These are phyloP conservation scores for Posidonia oceanica DNA, from an alignment of 116 monocot genomes.

Conservation along the genomic window DNA sequence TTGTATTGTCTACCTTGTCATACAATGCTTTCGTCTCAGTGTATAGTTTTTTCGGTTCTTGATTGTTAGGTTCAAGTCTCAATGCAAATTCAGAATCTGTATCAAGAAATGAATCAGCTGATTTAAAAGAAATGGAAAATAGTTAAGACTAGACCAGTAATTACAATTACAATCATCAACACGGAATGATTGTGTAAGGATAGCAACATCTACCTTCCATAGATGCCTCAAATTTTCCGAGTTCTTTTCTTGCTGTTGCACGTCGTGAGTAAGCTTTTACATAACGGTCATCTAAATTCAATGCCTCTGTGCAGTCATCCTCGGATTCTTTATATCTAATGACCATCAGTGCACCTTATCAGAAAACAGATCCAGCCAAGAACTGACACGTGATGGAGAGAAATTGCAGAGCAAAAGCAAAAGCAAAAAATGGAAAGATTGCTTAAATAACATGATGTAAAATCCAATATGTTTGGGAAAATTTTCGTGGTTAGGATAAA, in stretches of 20 bases:
- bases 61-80: conserved; percentile 92
- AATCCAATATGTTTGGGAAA: neutral
- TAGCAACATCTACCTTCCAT: conserved; percentile 51
- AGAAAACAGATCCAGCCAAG: neutral
- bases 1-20: conserved; percentile 35
- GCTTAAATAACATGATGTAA: neutral
- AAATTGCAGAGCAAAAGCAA: neutral
- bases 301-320: conserved; percentile 84
- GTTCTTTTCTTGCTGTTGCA: conserved; percentile 88
- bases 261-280: conserved; percentile 96
- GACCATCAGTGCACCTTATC: neutral
- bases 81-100: conserved; percentile 87
- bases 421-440: neutral
- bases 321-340: conserved; percentile 82
- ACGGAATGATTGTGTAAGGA: neutral
- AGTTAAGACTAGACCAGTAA: neutral
- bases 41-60: conserved; percentile 71
- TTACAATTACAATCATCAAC: neutral
- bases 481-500: neutral
- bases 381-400: neutral
- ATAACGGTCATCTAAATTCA: conserved; percentile 89
- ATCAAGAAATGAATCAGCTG: conserved; percentile 4
- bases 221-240: conserved; percentile 67
- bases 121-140: neutral
- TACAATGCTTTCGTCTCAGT: conserved; percentile 55